Evolutionary conservation across 163 green algal species (phyloP), one percentile per base, ranked within the genome.

Genomic region (Volvox carteri): DNA sequence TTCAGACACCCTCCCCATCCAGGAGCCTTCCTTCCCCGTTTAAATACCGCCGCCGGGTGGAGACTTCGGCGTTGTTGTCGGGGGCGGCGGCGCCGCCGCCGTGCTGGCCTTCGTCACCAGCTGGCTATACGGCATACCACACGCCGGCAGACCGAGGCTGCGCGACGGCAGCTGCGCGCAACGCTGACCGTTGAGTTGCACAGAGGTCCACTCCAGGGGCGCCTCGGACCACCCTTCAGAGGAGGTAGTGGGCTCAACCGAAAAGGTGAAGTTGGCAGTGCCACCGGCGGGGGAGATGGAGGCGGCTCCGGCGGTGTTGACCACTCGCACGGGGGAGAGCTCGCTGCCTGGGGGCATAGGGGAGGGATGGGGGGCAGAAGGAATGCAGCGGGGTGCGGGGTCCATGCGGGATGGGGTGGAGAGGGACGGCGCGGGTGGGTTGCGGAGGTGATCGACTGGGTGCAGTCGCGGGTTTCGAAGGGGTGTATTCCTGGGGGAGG

Each of bases 121-220:
- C 33, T 79, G 23, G 7, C 33, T 14, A 50, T 87, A 87, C 44
- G 81, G 46, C 46, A 67, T 35, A 9, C 44, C 60, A 62, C 86
- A 90, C 3, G 14, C 28, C 25, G 78, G 44, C 60, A 90, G 86
- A 42, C 54, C 56, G 30, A 90, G 62, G 60, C 58, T 83, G 44
- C 23, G 8, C 7, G 76, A 73, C 9, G 86, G 86, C 56, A 90
- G 78, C 75, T 86, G 70, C 46, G 56, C 60, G 86, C 76, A 86
- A 35, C 62, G 52, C 44, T 90, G 86, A 2, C 86, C 86, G 76
- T 90, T 90, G 39, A 90, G 11, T 46, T 76, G 87, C 42, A 90
- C 86, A 12, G 28, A 23, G 2, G 48, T 21, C 74, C 76, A 90
- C 25, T 87, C 77, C 65, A 90, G 77, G 54, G 60, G 48, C 5